Base-by-base conservation (phyloP, 2,329 filamentous ascomycete genomes). In the Calonectria hongkongensis region DNA sequence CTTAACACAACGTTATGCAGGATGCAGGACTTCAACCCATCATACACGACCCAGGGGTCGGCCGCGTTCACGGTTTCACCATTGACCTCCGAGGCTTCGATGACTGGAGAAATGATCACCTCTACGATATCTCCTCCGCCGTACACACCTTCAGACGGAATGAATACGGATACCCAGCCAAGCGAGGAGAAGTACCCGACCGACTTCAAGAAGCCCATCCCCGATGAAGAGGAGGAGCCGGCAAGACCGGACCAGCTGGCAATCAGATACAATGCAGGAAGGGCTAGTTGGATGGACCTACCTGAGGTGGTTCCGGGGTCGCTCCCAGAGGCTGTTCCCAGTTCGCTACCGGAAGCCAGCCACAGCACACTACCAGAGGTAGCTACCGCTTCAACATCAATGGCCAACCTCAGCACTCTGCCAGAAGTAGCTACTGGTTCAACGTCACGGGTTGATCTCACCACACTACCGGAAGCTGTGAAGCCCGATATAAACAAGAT, bases 61-160 rank as follows among this genome's bases (percentile, higher is more conserved):
- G 51, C 27, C 18, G 63, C 58, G 12, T 71, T 54, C 51, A 15
- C 60, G 9, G 68, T 71, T 16, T 71, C 68, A 12, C 63, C 68
- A 3, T 39, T 71, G 54, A 54, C 36, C 2, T 51, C 54, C 25
- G 4, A 50, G 54, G n/a, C 33, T 27, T 28, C 60, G 27, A 45
- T 56, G 33, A 39, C 36, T 47, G 27, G 54, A 25, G 54, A 60
- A n/a, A 28, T 60, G 28, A 50, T 48, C 18, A 13, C 54, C 39
- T 47, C 47, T 36, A 45, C 68, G 5, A 56, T 51, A 18, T 71
- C 68, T 28, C 68, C 68, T 21, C 68, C 68, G 4, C 68, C 68
- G 7, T 71, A 71, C 27, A 66, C 63, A 4, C 68, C 63, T 8
- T 51, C 54, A 9, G 63, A 71, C 13, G 9, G 13, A 12, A 27